phyloP scores from a whole-genome alignment of 1,284 basidiomycete genomes.

The Ustilago vetiveriae region DNA sequence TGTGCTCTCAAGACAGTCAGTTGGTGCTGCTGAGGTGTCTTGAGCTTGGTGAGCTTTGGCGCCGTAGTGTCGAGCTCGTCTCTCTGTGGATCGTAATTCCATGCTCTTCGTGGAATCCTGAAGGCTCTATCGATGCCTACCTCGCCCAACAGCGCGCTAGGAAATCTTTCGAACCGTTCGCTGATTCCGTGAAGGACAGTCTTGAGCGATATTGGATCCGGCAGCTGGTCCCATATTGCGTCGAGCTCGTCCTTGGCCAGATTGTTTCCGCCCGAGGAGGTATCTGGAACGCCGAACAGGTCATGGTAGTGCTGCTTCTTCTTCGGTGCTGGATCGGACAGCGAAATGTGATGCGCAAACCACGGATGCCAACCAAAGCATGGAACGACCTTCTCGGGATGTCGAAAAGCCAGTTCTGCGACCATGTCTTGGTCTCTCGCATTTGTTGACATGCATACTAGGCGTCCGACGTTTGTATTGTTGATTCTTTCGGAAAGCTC shows the following conservation, averaged over 20 bases:
- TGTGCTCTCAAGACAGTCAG: conserved; percentile 53
- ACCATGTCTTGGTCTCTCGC: conserved; percentile 55
- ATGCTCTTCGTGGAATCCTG: conserved; percentile 46
- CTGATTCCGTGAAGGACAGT: conserved; percentile 32
- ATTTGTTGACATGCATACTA: conserved; percentile 61
- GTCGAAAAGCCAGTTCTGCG: conserved; percentile 29
- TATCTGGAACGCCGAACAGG: conserved; percentile 25
- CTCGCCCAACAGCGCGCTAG: conserved; percentile 59
- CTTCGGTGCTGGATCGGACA: conserved; percentile 25
- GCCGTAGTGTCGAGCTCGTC: background rate
- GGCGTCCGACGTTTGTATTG: conserved; percentile 8
- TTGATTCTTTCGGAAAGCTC: conserved; percentile 26
- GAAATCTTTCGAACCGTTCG: conserved; percentile 39
- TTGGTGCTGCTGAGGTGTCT: conserved; percentile 60
- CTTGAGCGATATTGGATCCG: conserved; percentile 47
- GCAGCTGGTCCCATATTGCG: conserved; percentile 43
- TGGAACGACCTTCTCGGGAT: conserved; percentile 37
- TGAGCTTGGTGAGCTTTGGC: conserved; percentile 47
- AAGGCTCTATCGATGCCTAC: conserved; percentile 63
- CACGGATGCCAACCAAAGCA: conserved; percentile 64
- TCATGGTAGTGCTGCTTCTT: conserved; percentile 45
- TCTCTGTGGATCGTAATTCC: conserved; percentile 35
- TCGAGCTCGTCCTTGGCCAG: conserved; percentile 31
- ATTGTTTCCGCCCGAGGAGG: background rate
- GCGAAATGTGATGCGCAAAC: conserved; percentile 58